These are phyloP conservation scores for Boechera divaricarpa DNA, from an alignment of 345 rosid species.

Conservation along the genomic window DNA sequence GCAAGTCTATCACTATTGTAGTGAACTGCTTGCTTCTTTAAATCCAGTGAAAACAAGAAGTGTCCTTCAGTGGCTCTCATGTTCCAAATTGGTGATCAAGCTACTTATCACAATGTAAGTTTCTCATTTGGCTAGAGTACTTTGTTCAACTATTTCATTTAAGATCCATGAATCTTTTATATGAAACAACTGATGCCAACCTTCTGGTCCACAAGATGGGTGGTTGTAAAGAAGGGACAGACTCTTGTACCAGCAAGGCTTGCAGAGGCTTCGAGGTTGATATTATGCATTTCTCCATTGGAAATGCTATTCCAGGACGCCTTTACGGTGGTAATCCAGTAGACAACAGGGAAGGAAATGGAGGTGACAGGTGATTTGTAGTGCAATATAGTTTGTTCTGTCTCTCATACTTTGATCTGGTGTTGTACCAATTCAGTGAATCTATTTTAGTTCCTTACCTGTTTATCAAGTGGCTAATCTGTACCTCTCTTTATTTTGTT, in stretches of 20 bases:
- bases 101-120: constrained; percentile 87
- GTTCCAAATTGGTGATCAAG: constrained; percentile 87
- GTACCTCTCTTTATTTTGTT: constrained; percentile 7
- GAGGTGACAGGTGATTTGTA: constrained; percentile 82
- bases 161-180: not conserved
- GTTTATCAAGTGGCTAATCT: constrained; percentile 6
- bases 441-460: constrained; percentile 1
- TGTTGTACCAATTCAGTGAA: constrained; percentile 18
- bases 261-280: constrained; percentile 98
- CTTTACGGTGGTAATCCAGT: constrained; percentile 88
- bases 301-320: constrained; percentile 96
- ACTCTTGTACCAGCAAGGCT: constrained; percentile 77
- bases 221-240: constrained; percentile 73
- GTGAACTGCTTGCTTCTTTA: constrained; percentile 37
- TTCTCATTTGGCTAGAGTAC: not conserved
- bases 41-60: constrained; percentile 67
- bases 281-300: constrained; percentile 98
- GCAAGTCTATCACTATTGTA: constrained; percentile 10
- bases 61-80: constrained; percentile 95
- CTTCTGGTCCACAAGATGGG: constrained; percentile 72
- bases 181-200: constrained; percentile 26
- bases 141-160: not conserved
- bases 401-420: constrained; percentile 24
- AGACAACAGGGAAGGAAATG: constrained; percentile 82
- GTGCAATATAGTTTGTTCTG: constrained; percentile 25